Conservation (phyloP, 345 rosid species). For the Eucalyptus marginata region DNA sequence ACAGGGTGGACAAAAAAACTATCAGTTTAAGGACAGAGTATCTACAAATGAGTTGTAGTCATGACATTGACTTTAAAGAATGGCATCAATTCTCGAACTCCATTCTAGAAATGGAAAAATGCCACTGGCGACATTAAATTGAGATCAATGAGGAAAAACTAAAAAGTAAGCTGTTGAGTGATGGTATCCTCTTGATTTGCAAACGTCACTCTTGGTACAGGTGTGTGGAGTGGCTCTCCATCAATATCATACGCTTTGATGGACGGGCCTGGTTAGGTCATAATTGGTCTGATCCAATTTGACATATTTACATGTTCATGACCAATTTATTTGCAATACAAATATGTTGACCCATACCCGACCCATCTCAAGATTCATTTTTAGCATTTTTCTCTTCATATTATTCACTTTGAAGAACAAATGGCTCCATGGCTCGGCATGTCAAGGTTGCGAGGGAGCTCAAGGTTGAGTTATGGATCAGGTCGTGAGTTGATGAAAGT, state of each 20-base stretch:
- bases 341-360: not conserved
- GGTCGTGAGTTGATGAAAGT: not conserved
- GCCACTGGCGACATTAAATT: not conserved
- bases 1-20: not conserved
- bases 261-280: too few species aligned
- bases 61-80: slow-evolving; percentile 31
- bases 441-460: too few species aligned
- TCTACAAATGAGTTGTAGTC: slow-evolving; percentile 52
- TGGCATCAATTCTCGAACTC: slow-evolving; percentile 60
- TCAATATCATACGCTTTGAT: slow-evolving; percentile 46
- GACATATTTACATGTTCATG: too few species aligned
- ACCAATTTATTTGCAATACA: not conserved
- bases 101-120: slow-evolving; percentile 19
- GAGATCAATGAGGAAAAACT: not conserved
- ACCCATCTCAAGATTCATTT: not conserved
- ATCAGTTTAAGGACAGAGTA: not conserved
- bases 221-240: slow-evolving; percentile 31
- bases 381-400: not conserved
- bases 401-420: too few species aligned
- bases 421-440: too few species aligned
- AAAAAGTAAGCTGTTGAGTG: slow-evolving; percentile 17
- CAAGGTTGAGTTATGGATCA: not conserved
- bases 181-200: slow-evolving; percentile 61
- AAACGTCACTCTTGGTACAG: slow-evolving; percentile 31
- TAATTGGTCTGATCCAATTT: not conserved